Percentiles rank a stretch among this genome's conserved stretches.
Conservation (phyloP, 352 stramenopile species). For the Phytophthora hibernalis region DNA sequence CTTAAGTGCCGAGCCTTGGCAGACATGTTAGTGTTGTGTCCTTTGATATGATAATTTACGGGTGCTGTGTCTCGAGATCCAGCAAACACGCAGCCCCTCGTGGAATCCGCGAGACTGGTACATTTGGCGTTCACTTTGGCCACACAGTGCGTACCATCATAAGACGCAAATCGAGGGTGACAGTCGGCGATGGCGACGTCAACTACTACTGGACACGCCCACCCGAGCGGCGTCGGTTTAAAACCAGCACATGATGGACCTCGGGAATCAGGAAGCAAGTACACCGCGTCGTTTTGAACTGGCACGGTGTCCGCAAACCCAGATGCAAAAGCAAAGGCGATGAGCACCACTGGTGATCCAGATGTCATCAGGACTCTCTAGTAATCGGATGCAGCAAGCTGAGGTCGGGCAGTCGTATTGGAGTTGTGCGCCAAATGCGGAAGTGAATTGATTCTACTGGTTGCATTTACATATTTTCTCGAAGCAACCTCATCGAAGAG, state of each 20-base stretch:
- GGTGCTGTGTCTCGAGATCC: no score
- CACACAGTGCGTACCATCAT: not conserved
- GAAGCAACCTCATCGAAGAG: no score
- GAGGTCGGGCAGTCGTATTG: not conserved
- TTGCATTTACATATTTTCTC: no score
- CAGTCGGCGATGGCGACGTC: not conserved
- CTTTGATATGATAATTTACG: not conserved
- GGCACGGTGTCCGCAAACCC: not conserved
- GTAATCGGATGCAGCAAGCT: not conserved
- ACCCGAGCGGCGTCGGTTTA: not conserved
- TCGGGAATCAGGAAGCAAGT: not conserved
- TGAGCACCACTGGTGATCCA: not conserved
- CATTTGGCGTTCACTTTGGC: constrained; percentile 7
- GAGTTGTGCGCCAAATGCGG: not conserved
- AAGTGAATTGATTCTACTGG: no score
- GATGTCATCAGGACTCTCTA: not conserved
- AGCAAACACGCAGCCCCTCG: constrained; percentile 7
- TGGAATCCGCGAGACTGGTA: not conserved
- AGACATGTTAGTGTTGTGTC: not conserved
- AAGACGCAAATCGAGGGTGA: not conserved
- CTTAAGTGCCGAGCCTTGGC: not conserved
- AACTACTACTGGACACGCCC: not conserved
- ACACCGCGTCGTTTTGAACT: constrained; percentile 5
- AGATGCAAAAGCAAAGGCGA: not conserved
- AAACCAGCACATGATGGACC: not conserved